Evolutionary conservation across 164 flowering plant genomes (phyloP), one percentile per base, ranked within the genome.

Genomic region (Taxillus chinensis): DNA sequence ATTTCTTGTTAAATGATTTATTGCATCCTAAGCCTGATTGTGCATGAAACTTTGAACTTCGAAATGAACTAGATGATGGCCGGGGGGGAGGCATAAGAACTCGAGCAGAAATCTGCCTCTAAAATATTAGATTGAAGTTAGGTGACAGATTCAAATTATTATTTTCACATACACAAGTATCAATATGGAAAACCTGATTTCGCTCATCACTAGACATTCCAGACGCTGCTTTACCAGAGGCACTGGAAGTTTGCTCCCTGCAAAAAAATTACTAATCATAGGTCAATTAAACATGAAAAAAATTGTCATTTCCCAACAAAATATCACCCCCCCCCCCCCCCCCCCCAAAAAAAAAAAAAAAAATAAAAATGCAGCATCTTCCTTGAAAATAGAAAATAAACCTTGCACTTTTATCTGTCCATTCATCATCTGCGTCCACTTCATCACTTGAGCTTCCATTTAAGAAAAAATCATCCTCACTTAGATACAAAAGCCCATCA

Each of bases 201-300:
- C 83, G 86, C 75, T 91, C 97, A 72, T 95, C 99, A 73, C 97
- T 90, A 15, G 99, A 95, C 93, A 95, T 83, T 64, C 96, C 89
- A 62, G 97, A 95, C 61, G 96, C 79, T 64, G 92, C 90, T 78
- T 79, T 89, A 6, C 87, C 92, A 68, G 96, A 88, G 63, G 97
- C 80, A 77, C 98, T 89, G 62, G 95, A 89, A 57, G 90, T 92
- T 67, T 81, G 93, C 53, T 91, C 97, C 79, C 99, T 95, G 86
- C 64, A 48, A 11, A 3, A 17, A 17, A 54, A 54, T n/a, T n/a
- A n/a, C n/a, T n/a, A n/a, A n/a, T n/a, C n/a, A n/a, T n/a, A n/a
- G 13, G 52, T 12, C 9, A 49, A 4, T 49, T 9, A 4, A 49
- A 49, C 52, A 49, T 12, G 14, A 7, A 11, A 49, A 12, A 57